A percentile compares a stretch with the other conserved stretches of the same genome.
phyloP scores from a whole-genome alignment of 176 grass and related monocot genomes.

The Luzula sylvatica region DNA sequence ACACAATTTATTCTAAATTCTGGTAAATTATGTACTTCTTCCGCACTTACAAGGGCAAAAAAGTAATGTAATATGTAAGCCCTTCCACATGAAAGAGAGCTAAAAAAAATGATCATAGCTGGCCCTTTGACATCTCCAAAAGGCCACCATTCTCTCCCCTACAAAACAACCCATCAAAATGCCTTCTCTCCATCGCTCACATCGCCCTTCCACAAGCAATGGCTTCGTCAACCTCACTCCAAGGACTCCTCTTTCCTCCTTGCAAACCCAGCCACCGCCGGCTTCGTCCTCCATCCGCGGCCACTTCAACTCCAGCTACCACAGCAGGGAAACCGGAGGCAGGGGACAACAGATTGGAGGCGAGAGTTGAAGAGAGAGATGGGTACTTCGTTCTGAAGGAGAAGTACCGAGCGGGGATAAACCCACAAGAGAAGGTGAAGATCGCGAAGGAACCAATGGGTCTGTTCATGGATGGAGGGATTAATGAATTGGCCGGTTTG shows the following conservation, averaged over 20 bases:
- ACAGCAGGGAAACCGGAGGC: constrained; percentile 4
- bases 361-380: constrained; percentile 53
- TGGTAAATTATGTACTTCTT: too few species aligned
- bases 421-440: constrained; percentile 96
- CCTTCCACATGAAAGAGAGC: background rate
- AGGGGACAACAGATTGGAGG: constrained; percentile 37
- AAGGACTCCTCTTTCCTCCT: constrained; percentile 40
- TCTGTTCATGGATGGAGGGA: constrained; percentile 60
- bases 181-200: constrained; percentile 9
- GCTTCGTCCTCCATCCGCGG: background rate
- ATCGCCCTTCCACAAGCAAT: constrained; percentile 17
- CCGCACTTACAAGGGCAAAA: background rate
- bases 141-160: constrained; percentile 37
- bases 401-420: constrained; percentile 60
- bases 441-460: constrained; percentile 77
- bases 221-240: constrained; percentile 61
- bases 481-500: constrained; percentile 51
- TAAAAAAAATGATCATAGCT: background rate
- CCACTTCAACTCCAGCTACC: constrained; percentile 10
- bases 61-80: background rate
- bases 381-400: constrained; percentile 85
- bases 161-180: constrained; percentile 29
- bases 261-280: constrained; percentile 13
- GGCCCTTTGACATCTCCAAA: constrained; percentile 27
- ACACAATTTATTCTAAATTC: too few species aligned